Base-by-base conservation (phyloP, 768 basidiomycete species). In the Tulasnella sp. region DNA sequence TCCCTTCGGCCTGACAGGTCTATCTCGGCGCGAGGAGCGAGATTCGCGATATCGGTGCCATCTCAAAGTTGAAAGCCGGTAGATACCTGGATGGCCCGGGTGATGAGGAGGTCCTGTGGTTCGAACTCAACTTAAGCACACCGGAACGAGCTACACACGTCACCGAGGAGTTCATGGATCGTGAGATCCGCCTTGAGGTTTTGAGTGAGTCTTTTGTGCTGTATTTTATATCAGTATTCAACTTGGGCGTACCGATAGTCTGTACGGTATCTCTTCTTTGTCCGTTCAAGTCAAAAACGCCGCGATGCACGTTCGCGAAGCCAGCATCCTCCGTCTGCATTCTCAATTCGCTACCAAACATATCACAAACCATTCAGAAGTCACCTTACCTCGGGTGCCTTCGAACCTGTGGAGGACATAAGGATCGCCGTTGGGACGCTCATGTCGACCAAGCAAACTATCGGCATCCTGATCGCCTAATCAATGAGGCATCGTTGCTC, bases 121-220 rank as follows among this genome's bases (percentile, higher is more conserved):
- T 80, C 15, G 71, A 77, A 45, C 71, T 84, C 9, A 79, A 84
- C 66, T 65, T 85, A 59, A 64, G 66, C 27, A 75, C 79, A 46
- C 75, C 80, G 2, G 70, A 72, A 30, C 68, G 71, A 29, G 77
- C 75, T n/a, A 78, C 75, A 64, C 68, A 66, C 29, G 66, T 76
- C 3, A 82, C 77, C 0, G 73, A 77, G 50, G 76, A 73, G 45
- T 77, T 83, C 61, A 63, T 80, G 68, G 64, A 54, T 59, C 74
- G 67, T 64, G 82, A 84, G 64, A 67, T 67, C 42, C 72, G 81
- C 31, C 64, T 84, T 58, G 82, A 84, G 63, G 70, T 82, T 9
- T 64, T 84, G 19, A 63, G 81, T 81, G 60, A 38, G 34, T 15
- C 7, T 5, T 7, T 5, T 38, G n/a, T n/a, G 60, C 75, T 70